Evolutionary conservation across 306 rosid genomes (phyloP).

Genomic region (Ziziphus jujuba): DNA sequence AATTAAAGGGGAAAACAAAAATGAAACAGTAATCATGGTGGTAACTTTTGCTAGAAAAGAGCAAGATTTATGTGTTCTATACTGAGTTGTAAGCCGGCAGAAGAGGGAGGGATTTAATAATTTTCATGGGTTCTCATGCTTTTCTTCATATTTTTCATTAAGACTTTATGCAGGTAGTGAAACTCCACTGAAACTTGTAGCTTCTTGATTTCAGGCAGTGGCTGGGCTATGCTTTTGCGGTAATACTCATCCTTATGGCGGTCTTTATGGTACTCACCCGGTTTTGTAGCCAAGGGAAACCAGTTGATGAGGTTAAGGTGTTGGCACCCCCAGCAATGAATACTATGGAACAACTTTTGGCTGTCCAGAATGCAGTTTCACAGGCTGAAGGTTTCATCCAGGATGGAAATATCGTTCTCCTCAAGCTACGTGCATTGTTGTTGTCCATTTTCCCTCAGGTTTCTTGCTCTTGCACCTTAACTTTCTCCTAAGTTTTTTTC

Average conservation of each 20-base stretch:
- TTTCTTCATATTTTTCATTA: slow-evolving; percentile 1
- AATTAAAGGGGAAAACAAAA: too few relatives aligned
- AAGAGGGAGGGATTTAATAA: too few relatives aligned
- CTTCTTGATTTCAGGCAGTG: slow-evolving; percentile 69
- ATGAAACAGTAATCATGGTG: too few relatives aligned
- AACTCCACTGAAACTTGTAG: slow-evolving; percentile 7
- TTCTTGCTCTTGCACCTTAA: slow-evolving; percentile 19
- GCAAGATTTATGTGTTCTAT: too few relatives aligned
- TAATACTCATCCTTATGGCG: slow-evolving; percentile 45
- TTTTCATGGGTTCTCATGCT: not conserved
- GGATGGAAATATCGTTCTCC: slow-evolving; percentile 73
- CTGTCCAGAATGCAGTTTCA: slow-evolving; percentile 80
- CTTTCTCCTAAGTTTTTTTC: not conserved
- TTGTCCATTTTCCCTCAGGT: slow-evolving; percentile 90
- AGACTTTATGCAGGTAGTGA: slow-evolving; percentile 2
- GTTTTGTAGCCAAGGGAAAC: slow-evolving; percentile 46
- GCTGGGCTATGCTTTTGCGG: slow-evolving; percentile 64
- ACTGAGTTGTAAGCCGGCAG: too few relatives aligned
- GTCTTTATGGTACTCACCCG: slow-evolving; percentile 68
- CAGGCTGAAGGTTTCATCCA: slow-evolving; percentile 78
- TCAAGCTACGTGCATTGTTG: slow-evolving; percentile 76
- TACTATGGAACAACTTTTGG: slow-evolving; percentile 94
- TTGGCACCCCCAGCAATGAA: slow-evolving; percentile 78
- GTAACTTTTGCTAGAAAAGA: too few relatives aligned
- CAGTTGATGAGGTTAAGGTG: slow-evolving; percentile 66